phyloP scores from a whole-genome alignment of 139 green algal species.

The Chlorella sp. region DNA sequence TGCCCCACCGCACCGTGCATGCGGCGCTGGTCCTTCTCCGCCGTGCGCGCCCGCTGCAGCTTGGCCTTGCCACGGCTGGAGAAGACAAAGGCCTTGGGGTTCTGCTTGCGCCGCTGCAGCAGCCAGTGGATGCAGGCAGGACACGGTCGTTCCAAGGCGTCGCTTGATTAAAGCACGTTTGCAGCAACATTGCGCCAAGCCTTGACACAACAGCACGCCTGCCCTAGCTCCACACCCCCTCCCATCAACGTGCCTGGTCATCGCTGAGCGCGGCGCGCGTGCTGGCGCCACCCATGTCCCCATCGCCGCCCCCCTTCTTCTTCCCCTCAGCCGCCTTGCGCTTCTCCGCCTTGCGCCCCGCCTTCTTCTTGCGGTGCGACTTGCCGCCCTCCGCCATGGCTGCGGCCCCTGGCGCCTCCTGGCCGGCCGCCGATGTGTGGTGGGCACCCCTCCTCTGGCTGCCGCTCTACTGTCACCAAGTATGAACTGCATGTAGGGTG shows the following conservation, averaged over 20 bases:
- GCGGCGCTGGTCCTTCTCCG: conserved; percentile 92
- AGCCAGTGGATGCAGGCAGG: no score
- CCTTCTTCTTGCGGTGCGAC: conserved; percentile 77
- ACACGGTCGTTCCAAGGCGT: no score
- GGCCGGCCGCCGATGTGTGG: no score
- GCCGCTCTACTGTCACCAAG: no score
- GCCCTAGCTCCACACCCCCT: neutral
- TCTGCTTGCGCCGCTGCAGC: conserved; percentile 54
- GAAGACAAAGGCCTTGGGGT: conserved; percentile 85
- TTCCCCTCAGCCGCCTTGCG: conserved; percentile 65
- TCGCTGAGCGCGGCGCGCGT: conserved; percentile 1
- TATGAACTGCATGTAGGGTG: no score
- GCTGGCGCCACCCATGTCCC: conserved; percentile 23
- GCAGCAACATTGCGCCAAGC: no score
- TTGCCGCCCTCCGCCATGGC: conserved; percentile 43
- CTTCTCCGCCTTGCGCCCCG: conserved; percentile 79
- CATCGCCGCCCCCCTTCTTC: conserved; percentile 58
- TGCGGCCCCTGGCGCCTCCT: neutral
- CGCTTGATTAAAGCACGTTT: no score
- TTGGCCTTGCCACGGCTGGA: conserved; percentile 75
- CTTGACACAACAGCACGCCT: neutral
- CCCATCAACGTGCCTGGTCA: conserved; percentile 40
- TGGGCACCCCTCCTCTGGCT: no score
- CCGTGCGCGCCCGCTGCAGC: conserved; percentile 66
- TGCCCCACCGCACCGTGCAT: conserved; percentile 80